A percentile compares a stretch with the other conserved stretches of the same genome.
Evolutionary conservation across 176 grass and related monocot species (phyloP).

Genomic region (Typha latifolia): DNA sequence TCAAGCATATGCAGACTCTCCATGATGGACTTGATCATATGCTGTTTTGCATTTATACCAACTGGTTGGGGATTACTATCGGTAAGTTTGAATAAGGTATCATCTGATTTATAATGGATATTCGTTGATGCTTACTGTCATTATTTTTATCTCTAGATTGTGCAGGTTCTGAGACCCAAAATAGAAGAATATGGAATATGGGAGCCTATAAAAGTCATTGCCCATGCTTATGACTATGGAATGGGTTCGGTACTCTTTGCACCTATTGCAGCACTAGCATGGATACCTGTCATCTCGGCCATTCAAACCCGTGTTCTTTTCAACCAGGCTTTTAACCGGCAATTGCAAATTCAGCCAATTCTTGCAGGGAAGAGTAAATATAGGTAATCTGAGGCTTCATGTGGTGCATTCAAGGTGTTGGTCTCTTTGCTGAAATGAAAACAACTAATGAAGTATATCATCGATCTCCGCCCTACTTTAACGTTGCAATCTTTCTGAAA

Average conservation of each 20-base stretch:
- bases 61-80: slow-evolving; percentile 84
- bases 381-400: slow-evolving; percentile 27
- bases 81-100: slow-evolving; percentile 30
- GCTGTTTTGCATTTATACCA: slow-evolving; percentile 87
- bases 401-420: not conserved
- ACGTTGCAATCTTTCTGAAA: too few species aligned
- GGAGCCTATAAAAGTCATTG: slow-evolving; percentile 81
- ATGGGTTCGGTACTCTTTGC: slow-evolving; percentile 80
- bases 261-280: slow-evolving; percentile 66
- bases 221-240: slow-evolving; percentile 80
- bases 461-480: too few species aligned
- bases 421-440: too few species aligned
- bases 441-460: too few species aligned
- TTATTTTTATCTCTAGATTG: slow-evolving; percentile 39
- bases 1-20: slow-evolving; percentile 67
- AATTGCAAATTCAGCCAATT: slow-evolving; percentile 80
- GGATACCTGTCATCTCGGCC: slow-evolving; percentile 86
- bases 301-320: slow-evolving; percentile 95
- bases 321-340: slow-evolving; percentile 68
- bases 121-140: not conserved
- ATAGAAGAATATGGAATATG: slow-evolving; percentile 63
- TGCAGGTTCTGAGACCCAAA: slow-evolving; percentile 76
- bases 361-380: slow-evolving; percentile 68
- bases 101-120: not conserved
- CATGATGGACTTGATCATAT: slow-evolving; percentile 65